A percentile compares a stretch with the other conserved stretches of the same genome.
phyloP scores from a whole-genome alignment of 352 stramenopile genomes.

The Phytophthora kernoviae region DNA sequence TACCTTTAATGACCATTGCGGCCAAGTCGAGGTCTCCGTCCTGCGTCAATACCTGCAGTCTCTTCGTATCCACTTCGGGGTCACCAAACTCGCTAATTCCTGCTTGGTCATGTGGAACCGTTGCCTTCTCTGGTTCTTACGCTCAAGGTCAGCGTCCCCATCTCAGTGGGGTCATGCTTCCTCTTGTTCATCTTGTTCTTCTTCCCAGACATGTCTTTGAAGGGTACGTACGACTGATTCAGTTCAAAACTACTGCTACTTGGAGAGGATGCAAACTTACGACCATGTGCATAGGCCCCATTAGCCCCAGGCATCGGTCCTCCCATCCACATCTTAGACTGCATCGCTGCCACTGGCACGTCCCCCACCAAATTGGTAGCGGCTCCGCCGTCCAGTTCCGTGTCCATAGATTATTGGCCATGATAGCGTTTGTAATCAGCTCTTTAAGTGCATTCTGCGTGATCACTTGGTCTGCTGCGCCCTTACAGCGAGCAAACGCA shows the following conservation, averaged over 20 bases:
- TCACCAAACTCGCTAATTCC: conserved; percentile 66
- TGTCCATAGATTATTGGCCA: conserved; percentile 83
- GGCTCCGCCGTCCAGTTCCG: conserved; percentile 83
- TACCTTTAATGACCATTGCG: conserved; percentile 94
- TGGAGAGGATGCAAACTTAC: conserved; percentile 27
- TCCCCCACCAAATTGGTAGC: conserved; percentile 74
- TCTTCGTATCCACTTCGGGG: conserved; percentile 70
- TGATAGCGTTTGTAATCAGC: conserved; percentile 85
- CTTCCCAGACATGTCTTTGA: conserved; percentile 51
- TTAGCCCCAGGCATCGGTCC: conserved; percentile 13
- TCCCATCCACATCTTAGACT: conserved; percentile 26
- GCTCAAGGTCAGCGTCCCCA: conserved; percentile 52
- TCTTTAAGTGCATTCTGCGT: conserved; percentile 85
- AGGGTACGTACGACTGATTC: conserved; percentile 49
- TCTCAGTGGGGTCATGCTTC: conserved; percentile 53
- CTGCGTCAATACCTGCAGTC: conserved; percentile 72
- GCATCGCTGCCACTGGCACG: conserved; percentile 26
- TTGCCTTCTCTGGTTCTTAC: conserved; percentile 78
- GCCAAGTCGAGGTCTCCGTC: conserved; percentile 86
- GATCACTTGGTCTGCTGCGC: conserved; percentile 70
- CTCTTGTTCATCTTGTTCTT: conserved; percentile 74
- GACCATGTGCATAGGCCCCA: neutral
- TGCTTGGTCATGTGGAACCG: conserved; percentile 79
- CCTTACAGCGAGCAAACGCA: conserved; percentile 81
- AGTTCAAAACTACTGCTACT: conserved; percentile 32